Conservation (phyloP, 495 filamentous ascomycete species). For the Lasiosphaeria miniovina region DNA sequence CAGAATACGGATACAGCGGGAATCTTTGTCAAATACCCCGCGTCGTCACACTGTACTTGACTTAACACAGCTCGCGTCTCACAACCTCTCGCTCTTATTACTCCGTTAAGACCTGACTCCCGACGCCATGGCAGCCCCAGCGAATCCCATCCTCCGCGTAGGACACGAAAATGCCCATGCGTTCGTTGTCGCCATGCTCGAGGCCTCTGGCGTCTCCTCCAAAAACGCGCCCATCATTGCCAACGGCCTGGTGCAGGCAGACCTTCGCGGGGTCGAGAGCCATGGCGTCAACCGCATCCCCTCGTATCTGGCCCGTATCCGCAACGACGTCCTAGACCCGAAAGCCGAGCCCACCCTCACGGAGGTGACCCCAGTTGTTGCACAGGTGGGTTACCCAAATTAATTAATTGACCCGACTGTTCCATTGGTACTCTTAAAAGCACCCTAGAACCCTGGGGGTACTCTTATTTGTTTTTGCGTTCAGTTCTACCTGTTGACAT, state of each 20-base stretch:
- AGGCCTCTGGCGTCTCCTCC: conserved; percentile 54
- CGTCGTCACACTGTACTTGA: no score
- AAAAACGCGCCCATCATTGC: conserved; percentile 59
- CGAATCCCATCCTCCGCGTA: conserved; percentile 10
- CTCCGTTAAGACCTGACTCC: no score
- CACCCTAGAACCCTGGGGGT: neutral
- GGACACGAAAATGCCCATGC: conserved; percentile 17
- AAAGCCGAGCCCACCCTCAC: conserved; percentile 52
- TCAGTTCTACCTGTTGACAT: no score
- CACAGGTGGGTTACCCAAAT: conserved; percentile 25
- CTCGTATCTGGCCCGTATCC: conserved; percentile 68
- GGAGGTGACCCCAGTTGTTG: conserved; percentile 65
- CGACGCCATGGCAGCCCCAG: conserved; percentile 13
- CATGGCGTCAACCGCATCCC: conserved; percentile 76
- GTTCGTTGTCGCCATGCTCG: conserved; percentile 43
- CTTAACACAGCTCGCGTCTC: no score
- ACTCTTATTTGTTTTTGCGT: neutral
- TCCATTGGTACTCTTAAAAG: neutral
- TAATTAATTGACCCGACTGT: neutral
- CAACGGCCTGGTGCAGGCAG: conserved; percentile 62
- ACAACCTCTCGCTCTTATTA: no score
- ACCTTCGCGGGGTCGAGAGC: conserved; percentile 74
- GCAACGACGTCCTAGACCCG: conserved; percentile 60
- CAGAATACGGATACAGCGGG: no score
- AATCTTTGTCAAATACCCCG: no score